Conservation (phyloP, 2,329 filamentous ascomycete species). For the Aureobasidium sp. region DNA sequence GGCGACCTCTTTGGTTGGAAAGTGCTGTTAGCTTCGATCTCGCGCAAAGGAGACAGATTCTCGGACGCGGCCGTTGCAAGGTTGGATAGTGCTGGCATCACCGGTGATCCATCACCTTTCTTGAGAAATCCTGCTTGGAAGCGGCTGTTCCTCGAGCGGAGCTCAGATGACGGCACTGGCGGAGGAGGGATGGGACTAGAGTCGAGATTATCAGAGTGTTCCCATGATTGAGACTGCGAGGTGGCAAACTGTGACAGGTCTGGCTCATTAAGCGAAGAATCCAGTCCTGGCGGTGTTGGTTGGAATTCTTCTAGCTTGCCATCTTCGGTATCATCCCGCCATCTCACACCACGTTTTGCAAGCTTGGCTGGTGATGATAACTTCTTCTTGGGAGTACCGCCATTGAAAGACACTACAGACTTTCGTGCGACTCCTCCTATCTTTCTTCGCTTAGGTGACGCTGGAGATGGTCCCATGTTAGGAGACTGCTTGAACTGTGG, state of each 20-base stretch:
- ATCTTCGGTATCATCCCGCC: slow-evolving; percentile 85
- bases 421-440: slow-evolving; percentile 55
- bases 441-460: slow-evolving; percentile 76
- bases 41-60: slow-evolving; percentile 44
- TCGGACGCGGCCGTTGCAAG: slow-evolving; percentile 51
- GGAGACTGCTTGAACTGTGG: slow-evolving; percentile 12
- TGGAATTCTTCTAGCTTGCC: slow-evolving; percentile 85
- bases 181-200: slow-evolving; percentile 52
- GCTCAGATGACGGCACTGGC: slow-evolving; percentile 53
- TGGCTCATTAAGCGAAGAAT: slow-evolving; percentile 47
- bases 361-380: slow-evolving; percentile 51
- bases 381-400: slow-evolving; percentile 79
- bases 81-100: slow-evolving; percentile 53
- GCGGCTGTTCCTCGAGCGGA: slow-evolving; percentile 47
- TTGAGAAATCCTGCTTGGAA: slow-evolving; percentile 87
- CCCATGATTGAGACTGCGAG: slow-evolving; percentile 26
- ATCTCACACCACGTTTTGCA: slow-evolving; percentile 71
- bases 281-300: slow-evolving; percentile 71
- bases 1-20: slow-evolving; percentile 31
- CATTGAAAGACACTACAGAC: slow-evolving; percentile 57
- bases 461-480: slow-evolving; percentile 45
- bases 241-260: slow-evolving; percentile 30
- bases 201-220: slow-evolving; percentile 28
- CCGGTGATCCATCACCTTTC: slow-evolving; percentile 48
- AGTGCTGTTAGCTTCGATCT: slow-evolving; percentile 38